These are phyloP conservation scores for Gentiana dahurica DNA, from an alignment of 257 asterid species.

Conservation along the genomic window DNA sequence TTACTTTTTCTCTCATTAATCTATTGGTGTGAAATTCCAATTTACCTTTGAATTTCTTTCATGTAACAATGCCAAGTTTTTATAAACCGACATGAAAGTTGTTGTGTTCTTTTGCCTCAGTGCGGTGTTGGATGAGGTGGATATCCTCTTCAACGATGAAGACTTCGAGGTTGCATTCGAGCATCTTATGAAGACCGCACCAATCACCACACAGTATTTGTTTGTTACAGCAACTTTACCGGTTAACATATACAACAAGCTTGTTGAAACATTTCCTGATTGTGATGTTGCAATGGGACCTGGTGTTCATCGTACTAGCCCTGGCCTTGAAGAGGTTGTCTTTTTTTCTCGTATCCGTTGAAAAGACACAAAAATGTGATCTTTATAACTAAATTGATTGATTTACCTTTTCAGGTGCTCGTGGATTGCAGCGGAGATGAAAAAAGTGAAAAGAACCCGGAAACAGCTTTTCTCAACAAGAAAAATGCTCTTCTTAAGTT, in stretches of 20 bases:
- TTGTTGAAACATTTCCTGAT: conserved; percentile 85
- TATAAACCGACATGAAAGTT: conserved; percentile 4
- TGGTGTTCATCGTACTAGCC: conserved; percentile 92
- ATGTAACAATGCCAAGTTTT: no score
- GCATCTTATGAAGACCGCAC: conserved; percentile 58
- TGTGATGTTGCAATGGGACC: conserved; percentile 87
- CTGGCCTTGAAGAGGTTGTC: conserved; percentile 82
- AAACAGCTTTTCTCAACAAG: conserved; percentile 81
- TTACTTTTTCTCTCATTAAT: background rate
- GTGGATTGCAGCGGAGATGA: conserved; percentile 94
- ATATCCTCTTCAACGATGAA: conserved; percentile 84
- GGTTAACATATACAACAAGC: conserved; percentile 76
- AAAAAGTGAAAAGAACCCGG: conserved; percentile 56
- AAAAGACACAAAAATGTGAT: background rate
- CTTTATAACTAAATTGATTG: background rate
- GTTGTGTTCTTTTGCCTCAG: conserved; percentile 37
- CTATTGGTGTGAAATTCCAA: no score
- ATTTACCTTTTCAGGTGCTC: conserved; percentile 43
- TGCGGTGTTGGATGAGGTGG: conserved; percentile 91
- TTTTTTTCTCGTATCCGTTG: background rate
- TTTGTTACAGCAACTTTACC: conserved; percentile 99
- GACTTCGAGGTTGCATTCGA: conserved; percentile 81
- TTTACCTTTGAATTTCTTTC: no score
- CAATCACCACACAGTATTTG: conserved; percentile 70
- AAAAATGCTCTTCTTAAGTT: conserved; percentile 73